Percentiles rank a stretch among this genome's conserved stretches.
These are phyloP conservation scores for Silene coronaria DNA, from an alignment of 179 eudicot genomes.

Conservation along the genomic window DNA sequence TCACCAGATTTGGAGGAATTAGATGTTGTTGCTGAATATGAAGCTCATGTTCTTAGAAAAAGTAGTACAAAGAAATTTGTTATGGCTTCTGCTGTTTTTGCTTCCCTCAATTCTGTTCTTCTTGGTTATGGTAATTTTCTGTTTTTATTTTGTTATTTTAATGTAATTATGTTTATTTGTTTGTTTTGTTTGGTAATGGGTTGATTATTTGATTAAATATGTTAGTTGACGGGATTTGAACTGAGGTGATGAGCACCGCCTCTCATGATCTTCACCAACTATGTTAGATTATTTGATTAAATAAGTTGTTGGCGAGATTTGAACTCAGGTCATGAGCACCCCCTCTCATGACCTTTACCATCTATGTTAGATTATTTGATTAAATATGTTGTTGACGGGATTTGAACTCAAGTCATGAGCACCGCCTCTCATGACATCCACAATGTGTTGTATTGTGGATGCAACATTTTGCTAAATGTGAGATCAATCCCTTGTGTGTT, in stretches of 20 bases:
- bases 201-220: background rate
- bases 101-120: constrained; percentile 84
- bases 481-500: background rate
- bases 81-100: constrained; percentile 68
- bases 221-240: background rate
- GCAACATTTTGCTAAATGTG: background rate
- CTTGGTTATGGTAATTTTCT: constrained; percentile 68
- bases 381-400: background rate
- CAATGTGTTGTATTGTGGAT: background rate
- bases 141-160: background rate
- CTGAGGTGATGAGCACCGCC: background rate
- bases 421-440: background rate
- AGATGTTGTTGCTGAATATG: constrained; percentile 31
- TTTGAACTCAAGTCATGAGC: background rate
- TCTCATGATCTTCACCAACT: too few relatives aligned
- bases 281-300: too few relatives aligned
- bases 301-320: background rate
- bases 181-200: background rate
- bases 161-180: background rate
- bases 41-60: constrained; percentile 29
- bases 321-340: background rate
- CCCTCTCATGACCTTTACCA: too few relatives aligned
- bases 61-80: constrained; percentile 51
- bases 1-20: constrained; percentile 31
- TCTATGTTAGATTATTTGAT: too few relatives aligned